These are phyloP conservation scores for Hypomyces rosellus DNA, from an alignment of 2,329 filamentous ascomycete genomes.

Conservation along the genomic window DNA sequence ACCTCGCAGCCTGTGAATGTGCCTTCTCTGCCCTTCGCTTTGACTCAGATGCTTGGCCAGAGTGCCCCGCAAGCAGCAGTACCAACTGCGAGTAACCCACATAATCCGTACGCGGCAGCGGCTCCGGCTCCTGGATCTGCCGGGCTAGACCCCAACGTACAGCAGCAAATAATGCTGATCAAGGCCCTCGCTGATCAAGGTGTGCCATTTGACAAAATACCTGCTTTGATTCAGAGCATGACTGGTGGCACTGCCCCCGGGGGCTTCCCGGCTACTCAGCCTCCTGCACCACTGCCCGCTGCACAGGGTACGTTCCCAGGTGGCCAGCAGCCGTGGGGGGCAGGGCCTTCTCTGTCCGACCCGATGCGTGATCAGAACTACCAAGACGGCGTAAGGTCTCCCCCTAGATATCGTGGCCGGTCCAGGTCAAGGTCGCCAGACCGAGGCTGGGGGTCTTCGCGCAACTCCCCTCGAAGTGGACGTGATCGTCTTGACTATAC, in stretches of 20 bases:
- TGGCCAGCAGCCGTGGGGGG: slow-evolving; percentile 27
- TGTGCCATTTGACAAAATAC: slow-evolving; percentile 71
- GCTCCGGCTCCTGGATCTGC: slow-evolving; percentile 28
- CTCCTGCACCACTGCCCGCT: slow-evolving; percentile 35
- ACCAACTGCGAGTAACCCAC: slow-evolving; percentile 22
- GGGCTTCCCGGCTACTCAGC: slow-evolving; percentile 29
- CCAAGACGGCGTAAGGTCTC: slow-evolving; percentile 56
- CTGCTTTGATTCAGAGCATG: slow-evolving; percentile 49
- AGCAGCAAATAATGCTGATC: slow-evolving; percentile 67
- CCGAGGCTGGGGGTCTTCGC: slow-evolving; percentile 58
- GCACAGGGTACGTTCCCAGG: slow-evolving; percentile 38
- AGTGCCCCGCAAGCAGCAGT: slow-evolving; percentile 26
- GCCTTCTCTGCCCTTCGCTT: slow-evolving; percentile 38
- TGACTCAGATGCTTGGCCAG: slow-evolving; percentile 30
- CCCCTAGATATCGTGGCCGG: slow-evolving; percentile 50
- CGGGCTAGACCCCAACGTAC: slow-evolving; percentile 47
- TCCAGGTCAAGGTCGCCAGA: slow-evolving; percentile 77
- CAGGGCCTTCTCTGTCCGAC: slow-evolving; percentile 25
- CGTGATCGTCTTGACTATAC: slow-evolving; percentile 68
- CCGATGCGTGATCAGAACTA: slow-evolving; percentile 52
- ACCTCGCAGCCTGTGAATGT: slow-evolving; percentile 55
- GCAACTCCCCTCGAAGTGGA: slow-evolving; percentile 57
- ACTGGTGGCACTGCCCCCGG: slow-evolving; percentile 30
- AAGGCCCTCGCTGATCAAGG: slow-evolving; percentile 71
- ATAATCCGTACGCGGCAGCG: slow-evolving; percentile 23